These are phyloP conservation scores for Phaseolus coccineus DNA, from an alignment of 331 rosid genomes.

Conservation along the genomic window DNA sequence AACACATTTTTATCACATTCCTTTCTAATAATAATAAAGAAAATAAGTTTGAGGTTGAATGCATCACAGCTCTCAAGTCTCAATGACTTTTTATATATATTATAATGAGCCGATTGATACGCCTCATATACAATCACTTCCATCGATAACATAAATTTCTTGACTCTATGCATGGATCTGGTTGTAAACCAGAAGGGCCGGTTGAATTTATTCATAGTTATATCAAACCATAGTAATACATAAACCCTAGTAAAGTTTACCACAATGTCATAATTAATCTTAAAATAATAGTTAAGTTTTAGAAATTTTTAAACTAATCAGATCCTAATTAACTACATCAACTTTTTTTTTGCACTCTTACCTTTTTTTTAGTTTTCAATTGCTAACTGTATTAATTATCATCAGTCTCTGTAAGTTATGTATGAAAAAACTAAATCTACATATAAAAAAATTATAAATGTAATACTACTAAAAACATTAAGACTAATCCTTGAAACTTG, in stretches of 20 bases:
- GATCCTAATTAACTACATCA: too few relatives aligned
- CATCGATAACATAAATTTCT: constrained; percentile 39
- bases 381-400: too few relatives aligned
- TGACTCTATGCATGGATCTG: constrained; percentile 49
- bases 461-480: too few relatives aligned
- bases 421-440: too few relatives aligned
- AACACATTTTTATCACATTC: neutral
- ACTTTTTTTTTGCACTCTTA: too few relatives aligned
- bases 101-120: constrained; percentile 23
- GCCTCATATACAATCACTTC: constrained; percentile 26
- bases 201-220: constrained; percentile 24
- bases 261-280: neutral
- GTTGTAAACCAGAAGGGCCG: constrained; percentile 36
- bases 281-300: neutral
- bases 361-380: too few relatives aligned
- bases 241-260: neutral
- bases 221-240: neutral
- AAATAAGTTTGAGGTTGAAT: constrained; percentile 9
- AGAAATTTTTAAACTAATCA: too few relatives aligned
- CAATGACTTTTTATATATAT: constrained; percentile 20
- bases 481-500: too few relatives aligned
- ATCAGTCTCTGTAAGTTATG: too few relatives aligned
- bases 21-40: neutral
- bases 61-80: constrained; percentile 28
- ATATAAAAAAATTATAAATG: too few relatives aligned